A percentile compares a stretch with the other conserved stretches of the same genome.
Conservation (phyloP, 495 filamentous ascomycete genomes). For the Parachaetomium inaequale region DNA sequence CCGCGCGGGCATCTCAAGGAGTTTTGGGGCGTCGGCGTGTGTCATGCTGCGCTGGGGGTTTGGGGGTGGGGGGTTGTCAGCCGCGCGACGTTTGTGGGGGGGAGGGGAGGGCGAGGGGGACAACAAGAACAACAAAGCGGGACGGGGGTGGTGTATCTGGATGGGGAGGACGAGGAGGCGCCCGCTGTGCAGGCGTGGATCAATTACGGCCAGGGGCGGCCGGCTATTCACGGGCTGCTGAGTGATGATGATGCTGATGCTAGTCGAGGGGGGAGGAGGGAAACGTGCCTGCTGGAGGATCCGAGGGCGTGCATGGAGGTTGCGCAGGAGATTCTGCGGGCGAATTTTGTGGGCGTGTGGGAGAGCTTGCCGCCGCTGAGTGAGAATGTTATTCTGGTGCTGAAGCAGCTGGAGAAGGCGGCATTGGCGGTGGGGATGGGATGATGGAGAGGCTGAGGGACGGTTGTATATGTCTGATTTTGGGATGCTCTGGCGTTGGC, state of each 20-base stretch:
- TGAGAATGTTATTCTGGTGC: constrained; percentile 54
- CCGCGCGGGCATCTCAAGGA: constrained; percentile 48
- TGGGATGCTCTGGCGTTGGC: background rate
- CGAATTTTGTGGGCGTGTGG: constrained; percentile 61
- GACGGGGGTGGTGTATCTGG: constrained; percentile 43
- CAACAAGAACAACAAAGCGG: background rate
- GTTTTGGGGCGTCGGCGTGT: constrained; percentile 58
- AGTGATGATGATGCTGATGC: background rate
- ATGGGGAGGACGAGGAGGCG: constrained; percentile 45
- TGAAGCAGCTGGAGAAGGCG: constrained; percentile 50
- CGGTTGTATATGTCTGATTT: background rate
- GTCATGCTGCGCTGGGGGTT: constrained; percentile 56
- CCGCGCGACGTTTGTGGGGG: background rate
- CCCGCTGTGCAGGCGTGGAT: constrained; percentile 47
- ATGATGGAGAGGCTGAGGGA: background rate
- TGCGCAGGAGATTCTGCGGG: constrained; percentile 44
- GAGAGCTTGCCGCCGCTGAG: constrained; percentile 68
- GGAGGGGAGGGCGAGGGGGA: constrained; percentile 9
- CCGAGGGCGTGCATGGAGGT: constrained; percentile 47
- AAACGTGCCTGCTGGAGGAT: constrained; percentile 36
- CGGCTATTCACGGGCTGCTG: constrained; percentile 38
- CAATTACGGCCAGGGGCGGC: constrained; percentile 42
- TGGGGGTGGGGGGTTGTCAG: constrained; percentile 48
- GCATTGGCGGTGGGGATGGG: constrained; percentile 36
- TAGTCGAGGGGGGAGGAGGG: background rate